These are phyloP conservation scores for Byssochlamys sp. DNA, from an alignment of 2,329 filamentous ascomycete species.

Conservation along the genomic window DNA sequence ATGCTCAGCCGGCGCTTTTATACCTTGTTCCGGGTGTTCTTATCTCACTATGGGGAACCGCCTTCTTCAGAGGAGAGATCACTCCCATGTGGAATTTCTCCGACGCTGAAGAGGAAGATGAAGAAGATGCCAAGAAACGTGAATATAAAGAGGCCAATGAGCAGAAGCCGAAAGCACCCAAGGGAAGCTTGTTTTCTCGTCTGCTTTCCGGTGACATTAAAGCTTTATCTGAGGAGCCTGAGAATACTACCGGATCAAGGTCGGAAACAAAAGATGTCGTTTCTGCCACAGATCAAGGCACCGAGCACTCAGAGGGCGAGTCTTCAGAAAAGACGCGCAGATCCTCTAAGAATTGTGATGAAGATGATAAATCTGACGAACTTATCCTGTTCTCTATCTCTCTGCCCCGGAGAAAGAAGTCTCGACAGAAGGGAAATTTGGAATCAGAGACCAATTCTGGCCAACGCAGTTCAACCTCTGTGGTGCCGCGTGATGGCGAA, in stretches of 20 bases:
- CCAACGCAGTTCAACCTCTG: constrained; percentile 11
- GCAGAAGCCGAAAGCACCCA: constrained; percentile 36
- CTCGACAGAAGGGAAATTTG: neutral
- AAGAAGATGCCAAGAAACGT: constrained; percentile 13
- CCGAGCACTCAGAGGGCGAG: neutral
- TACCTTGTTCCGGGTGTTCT: constrained; percentile 87
- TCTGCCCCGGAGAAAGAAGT: constrained; percentile 14
- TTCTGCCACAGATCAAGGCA: neutral
- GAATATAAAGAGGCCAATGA: constrained; percentile 31
- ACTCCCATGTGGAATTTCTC: constrained; percentile 70
- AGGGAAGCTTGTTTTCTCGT: constrained; percentile 18
- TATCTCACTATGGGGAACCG: constrained; percentile 64
- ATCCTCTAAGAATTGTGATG: constrained; percentile 10
- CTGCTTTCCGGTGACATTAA: constrained; percentile 18
- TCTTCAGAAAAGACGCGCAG: neutral
- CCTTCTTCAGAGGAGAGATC: constrained; percentile 60
- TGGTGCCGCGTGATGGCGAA: constrained; percentile 16
- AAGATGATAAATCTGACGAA: constrained; percentile 9
- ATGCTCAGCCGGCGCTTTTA: constrained; percentile 79
- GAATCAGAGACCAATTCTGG: constrained; percentile 8
- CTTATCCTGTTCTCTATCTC: constrained; percentile 26
- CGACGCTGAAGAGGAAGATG: constrained; percentile 48
- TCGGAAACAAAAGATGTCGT: constrained; percentile 18
- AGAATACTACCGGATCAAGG: constrained; percentile 1
- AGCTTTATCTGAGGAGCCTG: constrained; percentile 3